Percentiles rank a stretch among this genome's conserved stretches.
phyloP scores from a whole-genome alignment of 305 asterid genomes.

The Fraxinus velutina region DNA sequence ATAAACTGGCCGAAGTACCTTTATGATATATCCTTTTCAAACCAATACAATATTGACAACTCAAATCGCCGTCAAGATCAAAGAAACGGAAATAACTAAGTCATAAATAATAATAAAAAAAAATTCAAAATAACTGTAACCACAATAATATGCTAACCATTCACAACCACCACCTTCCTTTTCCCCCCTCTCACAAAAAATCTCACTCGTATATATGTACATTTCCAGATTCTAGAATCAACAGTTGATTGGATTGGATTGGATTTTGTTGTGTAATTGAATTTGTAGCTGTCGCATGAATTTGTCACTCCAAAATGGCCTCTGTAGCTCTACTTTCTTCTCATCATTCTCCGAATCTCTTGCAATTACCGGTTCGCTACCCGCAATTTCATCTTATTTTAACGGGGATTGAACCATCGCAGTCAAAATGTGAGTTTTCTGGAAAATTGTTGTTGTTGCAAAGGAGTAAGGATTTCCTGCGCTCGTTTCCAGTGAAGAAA shows the following conservation, averaged over 20 bases:
- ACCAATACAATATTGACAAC: neutral
- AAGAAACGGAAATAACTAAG: neutral
- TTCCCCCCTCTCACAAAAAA: conserved; percentile 16
- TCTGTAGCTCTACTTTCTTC: conserved; percentile 30
- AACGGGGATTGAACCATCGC: conserved; percentile 44
- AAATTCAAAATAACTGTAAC: neutral
- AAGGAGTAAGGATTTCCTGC: conserved; percentile 39
- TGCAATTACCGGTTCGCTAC: conserved; percentile 36
- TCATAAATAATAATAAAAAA: neutral
- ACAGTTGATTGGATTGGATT: conserved; percentile 6
- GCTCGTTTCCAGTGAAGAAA: conserved; percentile 32
- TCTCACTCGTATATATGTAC: conserved; percentile 13
- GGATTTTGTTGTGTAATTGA: neutral
- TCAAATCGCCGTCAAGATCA: neutral
- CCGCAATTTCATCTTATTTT: conserved; percentile 44
- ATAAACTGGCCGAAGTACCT: neutral
- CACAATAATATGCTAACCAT: conserved; percentile 21
- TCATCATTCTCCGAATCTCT: conserved; percentile 29
- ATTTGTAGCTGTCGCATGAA: conserved; percentile 19
- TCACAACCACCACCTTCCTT: conserved; percentile 36
- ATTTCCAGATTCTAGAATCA: conserved; percentile 6
- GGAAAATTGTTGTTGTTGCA: conserved; percentile 29
- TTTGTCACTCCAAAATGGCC: conserved; percentile 31
- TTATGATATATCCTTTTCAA: neutral
- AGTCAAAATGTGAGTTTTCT: conserved; percentile 28